These are phyloP conservation scores for Exophiala sp. DNA, from an alignment of 2,329 filamentous ascomycete species.

Conservation along the genomic window DNA sequence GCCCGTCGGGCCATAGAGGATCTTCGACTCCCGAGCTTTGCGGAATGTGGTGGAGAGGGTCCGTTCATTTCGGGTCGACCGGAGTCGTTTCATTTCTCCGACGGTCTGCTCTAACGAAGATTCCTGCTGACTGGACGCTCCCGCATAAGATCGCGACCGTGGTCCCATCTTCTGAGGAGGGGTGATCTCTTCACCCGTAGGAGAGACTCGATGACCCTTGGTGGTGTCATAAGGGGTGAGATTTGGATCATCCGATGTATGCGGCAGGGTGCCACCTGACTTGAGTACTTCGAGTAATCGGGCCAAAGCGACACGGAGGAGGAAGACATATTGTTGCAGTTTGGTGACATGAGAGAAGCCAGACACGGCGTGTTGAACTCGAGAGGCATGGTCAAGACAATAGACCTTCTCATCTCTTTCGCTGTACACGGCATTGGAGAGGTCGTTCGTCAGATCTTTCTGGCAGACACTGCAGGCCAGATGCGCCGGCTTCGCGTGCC, in stretches of 20 bases:
- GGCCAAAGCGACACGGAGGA: constrained; percentile 85
- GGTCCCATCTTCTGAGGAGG: constrained; percentile 58
- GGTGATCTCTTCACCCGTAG: constrained; percentile 46
- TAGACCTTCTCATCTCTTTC: constrained; percentile 61
- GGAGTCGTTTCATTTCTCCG: constrained; percentile 84
- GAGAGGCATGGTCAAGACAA: constrained; percentile 53
- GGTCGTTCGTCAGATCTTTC: constrained; percentile 61
- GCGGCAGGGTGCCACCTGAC: constrained; percentile 72
- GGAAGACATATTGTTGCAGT: constrained; percentile 88
- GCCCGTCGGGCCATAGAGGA: constrained; percentile 81
- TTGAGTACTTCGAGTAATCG: constrained; percentile 80
- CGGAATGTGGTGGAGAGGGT: constrained; percentile 88
- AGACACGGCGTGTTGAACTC: constrained; percentile 51
- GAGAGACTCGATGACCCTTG: constrained; percentile 54
- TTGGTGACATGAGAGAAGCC: constrained; percentile 73
- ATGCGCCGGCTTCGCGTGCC: constrained; percentile 68
- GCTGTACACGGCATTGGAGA: constrained; percentile 67
- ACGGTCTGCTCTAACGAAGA: constrained; percentile 92
- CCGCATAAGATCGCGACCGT: constrained; percentile 68
- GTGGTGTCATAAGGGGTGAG: constrained; percentile 60
- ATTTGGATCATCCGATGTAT: constrained; percentile 67
- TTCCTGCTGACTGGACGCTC: constrained; percentile 55
- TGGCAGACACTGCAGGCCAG: constrained; percentile 65
- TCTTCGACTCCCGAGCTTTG: constrained; percentile 80
- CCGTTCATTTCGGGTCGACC: constrained; percentile 90